Percentiles rank a stretch among this genome's conserved stretches.
Evolutionary conservation across 192 early-diverging fungal genomes (phyloP).

Genomic region (Lobulomyces angularis): DNA sequence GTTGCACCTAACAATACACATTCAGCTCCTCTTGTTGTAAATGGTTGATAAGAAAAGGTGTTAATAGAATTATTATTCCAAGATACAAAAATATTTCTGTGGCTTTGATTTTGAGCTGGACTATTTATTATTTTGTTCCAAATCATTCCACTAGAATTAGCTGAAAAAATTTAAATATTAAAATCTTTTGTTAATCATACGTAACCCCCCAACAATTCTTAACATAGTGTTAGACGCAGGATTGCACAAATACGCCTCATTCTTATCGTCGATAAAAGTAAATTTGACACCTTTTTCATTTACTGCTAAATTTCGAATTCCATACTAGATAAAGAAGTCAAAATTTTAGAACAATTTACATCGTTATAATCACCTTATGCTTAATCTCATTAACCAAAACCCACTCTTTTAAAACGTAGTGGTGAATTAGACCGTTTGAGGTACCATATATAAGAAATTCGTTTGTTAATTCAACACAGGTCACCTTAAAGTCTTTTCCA

Average conservation of each 20-base stretch:
- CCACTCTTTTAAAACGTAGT: slow-evolving; percentile 29
- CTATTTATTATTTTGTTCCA: slow-evolving; percentile 20
- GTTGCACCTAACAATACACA: slow-evolving; percentile 24
- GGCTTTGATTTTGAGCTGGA: slow-evolving; percentile 4
- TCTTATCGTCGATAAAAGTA: slow-evolving; percentile 25
- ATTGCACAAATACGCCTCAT: slow-evolving; percentile 23
- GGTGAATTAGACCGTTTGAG: slow-evolving; percentile 14
- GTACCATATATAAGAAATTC: slow-evolving; percentile 26
- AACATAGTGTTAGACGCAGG: slow-evolving; percentile 20
- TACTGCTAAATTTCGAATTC: slow-evolving; percentile 24
- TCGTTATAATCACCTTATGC: slow-evolving; percentile 20
- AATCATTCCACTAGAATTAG: slow-evolving; percentile 24
- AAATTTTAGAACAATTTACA: background rate
- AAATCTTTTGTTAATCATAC: background rate
- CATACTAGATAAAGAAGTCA: slow-evolving; percentile 9
- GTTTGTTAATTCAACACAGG: slow-evolving; percentile 15
- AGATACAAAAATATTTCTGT: slow-evolving; percentile 21
- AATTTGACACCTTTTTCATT: slow-evolving; percentile 18
- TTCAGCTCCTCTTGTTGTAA: slow-evolving; percentile 24
- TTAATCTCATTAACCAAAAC: slow-evolving; percentile 23
- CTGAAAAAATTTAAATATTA: slow-evolving; percentile 7
- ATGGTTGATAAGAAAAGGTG: slow-evolving; percentile 25
- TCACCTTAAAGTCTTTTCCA: slow-evolving; percentile 5
- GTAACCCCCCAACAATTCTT: slow-evolving; percentile 23
- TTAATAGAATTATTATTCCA: slow-evolving; percentile 31